phyloP scores from a whole-genome alignment of 2,329 filamentous ascomycete species.

The Venturia oleaginea region DNA sequence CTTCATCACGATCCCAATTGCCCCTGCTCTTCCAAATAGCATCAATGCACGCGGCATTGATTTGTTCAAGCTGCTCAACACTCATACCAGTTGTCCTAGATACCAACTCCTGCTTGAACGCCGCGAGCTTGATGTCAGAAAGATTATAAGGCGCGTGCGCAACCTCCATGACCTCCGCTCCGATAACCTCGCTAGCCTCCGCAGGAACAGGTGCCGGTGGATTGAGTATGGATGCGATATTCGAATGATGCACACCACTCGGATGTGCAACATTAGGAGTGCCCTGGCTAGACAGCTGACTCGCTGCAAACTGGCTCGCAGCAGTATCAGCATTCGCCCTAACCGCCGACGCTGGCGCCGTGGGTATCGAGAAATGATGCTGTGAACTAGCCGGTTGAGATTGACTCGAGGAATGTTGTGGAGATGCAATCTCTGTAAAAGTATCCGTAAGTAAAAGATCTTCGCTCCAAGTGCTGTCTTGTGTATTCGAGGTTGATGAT shows the following conservation, averaged over 20 bases:
- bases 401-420: conserved; percentile 30
- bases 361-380: conserved; percentile 16
- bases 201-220: conserved; percentile 18
- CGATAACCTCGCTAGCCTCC: conserved; percentile 27
- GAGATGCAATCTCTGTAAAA: conserved; percentile 7
- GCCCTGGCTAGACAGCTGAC: conserved; percentile 20
- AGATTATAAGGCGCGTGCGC: conserved; percentile 28
- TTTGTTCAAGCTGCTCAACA: conserved; percentile 91
- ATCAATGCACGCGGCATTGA: conserved; percentile 85
- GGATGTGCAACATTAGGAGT: not conserved
- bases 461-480: conserved; percentile 3
- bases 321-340: conserved; percentile 21
- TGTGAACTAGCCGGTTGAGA: not conserved
- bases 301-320: conserved; percentile 29
- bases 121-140: conserved; percentile 43
- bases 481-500: not conserved
- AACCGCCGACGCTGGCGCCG: conserved; percentile 13
- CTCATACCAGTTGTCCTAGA: conserved; percentile 64
- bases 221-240: conserved; percentile 9
- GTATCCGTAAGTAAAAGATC: conserved; percentile 5
- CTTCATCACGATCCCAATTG: conserved; percentile 57
- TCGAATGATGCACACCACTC: conserved; percentile 2
- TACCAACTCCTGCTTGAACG: conserved; percentile 56
- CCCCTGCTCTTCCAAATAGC: conserved; percentile 70
- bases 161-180: conserved; percentile 34